Percentiles rank a stretch among this genome's conserved stretches.
Conservation (phyloP, 139 green algal genomes). For the Picochlorum sp. region DNA sequence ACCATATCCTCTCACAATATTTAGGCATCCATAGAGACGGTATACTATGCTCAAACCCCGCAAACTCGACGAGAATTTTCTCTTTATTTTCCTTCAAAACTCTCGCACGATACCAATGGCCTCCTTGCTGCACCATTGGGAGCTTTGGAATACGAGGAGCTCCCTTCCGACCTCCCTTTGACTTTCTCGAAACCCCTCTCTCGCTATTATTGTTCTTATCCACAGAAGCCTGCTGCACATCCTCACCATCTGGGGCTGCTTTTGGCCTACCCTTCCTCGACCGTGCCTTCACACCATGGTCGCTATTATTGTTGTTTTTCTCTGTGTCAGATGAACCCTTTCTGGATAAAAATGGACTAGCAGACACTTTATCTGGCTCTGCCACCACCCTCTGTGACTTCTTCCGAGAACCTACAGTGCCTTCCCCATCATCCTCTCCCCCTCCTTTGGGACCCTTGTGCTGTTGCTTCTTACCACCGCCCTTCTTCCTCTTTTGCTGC, state of each 20-base stretch:
- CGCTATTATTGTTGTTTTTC: neutral
- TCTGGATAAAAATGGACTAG: neutral
- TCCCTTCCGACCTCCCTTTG: neutral
- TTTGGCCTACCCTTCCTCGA: neutral
- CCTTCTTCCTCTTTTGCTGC: neutral
- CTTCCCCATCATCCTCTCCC: neutral
- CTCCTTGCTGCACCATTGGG: conserved; percentile 54
- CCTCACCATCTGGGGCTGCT: neutral
- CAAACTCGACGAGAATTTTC: conserved; percentile 42
- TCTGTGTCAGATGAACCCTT: neutral
- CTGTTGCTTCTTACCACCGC: neutral
- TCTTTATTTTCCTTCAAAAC: conserved; percentile 36
- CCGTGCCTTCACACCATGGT: neutral
- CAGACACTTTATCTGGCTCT: neutral
- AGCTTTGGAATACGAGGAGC: conserved; percentile 48
- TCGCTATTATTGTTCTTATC: neutral
- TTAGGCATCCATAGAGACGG: conserved; percentile 42
- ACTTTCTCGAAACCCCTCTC: neutral
- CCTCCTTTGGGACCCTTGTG: neutral
- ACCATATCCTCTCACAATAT: conserved; percentile 60
- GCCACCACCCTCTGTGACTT: neutral
- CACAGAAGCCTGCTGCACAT: neutral
- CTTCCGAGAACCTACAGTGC: neutral
- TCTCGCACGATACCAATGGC: conserved; percentile 52
- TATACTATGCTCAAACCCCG: conserved; percentile 33